phyloP scores from a whole-genome alignment of 2,329 filamentous ascomycete genomes.

The Aspergillus sp. region DNA sequence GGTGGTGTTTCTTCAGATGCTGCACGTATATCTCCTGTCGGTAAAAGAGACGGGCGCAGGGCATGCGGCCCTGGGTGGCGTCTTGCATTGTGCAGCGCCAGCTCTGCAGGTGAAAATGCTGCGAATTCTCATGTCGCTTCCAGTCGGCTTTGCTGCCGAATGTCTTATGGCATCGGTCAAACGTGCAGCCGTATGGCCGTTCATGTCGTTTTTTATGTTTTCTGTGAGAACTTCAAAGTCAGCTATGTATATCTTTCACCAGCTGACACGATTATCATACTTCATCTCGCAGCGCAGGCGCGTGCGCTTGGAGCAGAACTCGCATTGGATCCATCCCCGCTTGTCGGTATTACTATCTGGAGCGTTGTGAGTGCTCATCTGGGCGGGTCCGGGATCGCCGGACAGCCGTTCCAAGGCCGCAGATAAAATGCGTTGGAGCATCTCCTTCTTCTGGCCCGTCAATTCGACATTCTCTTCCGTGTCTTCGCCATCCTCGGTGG shows the following conservation, averaged over 20 bases:
- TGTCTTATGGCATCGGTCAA: constrained; percentile 62
- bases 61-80: constrained; percentile 17
- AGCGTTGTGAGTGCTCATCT: constrained; percentile 3
- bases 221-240: constrained; percentile 42
- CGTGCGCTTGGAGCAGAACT: constrained; percentile 30
- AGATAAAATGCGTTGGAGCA: constrained; percentile 32
- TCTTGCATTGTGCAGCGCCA: constrained; percentile 65
- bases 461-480: constrained; percentile 20
- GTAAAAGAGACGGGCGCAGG: constrained; percentile 61
- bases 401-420: constrained; percentile 28
- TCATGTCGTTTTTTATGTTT: constrained; percentile 83
- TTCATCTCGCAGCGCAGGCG: constrained; percentile 38
- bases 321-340: constrained; percentile 29
- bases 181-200: constrained; percentile 80
- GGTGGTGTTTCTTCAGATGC: constrained; percentile 60
- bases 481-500: constrained; percentile 21
- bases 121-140: constrained; percentile 84
- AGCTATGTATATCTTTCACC: not conserved
- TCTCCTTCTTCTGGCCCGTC: constrained; percentile 29
- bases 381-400: constrained; percentile 1
- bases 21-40: constrained; percentile 58
- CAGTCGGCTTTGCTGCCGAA: constrained; percentile 95
- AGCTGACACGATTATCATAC: constrained; percentile 20
- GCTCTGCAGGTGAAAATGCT: constrained; percentile 69
- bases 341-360: constrained; percentile 18